Evolutionary conservation across 2,329 filamentous ascomycete genomes (phyloP), one percentile per base, ranked within the genome.

Genomic region (Stachybotrys echinatus): DNA sequence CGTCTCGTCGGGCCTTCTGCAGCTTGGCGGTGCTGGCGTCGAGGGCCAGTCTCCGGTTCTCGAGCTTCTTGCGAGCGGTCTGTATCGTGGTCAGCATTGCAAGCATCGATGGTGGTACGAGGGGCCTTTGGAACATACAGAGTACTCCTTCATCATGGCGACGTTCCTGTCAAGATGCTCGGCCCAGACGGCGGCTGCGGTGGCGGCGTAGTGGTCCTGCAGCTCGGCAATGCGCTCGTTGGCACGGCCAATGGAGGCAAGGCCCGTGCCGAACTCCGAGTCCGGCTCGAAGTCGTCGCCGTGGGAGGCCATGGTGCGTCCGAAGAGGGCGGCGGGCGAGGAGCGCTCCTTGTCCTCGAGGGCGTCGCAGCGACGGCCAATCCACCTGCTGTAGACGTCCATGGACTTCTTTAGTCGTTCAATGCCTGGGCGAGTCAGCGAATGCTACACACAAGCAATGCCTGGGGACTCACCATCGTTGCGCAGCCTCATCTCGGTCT

Each of bases 81-180:
- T 61, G 4, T 17, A 20, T 23, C 19, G 17, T 2, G 23, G 20
- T 17, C 7, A 44, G 6, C 3, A 40, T 14, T 40, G 38, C 6
- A 20, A 12, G 38, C 12, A 40, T 3, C 7, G 8, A 31, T 23
- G 10, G 12, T 17, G 31, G 17, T 6, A 10, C 5, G 22, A 42
- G 20, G n/a, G 8, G 20, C 17, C n/a, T 19, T 12, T 39, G 42
- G 8, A 19, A 66, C 79, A 49, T 77, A 92, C 88, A 79, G 96
- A 91, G 61, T 96, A 97, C 64, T 97, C 94, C 68, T 95, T 96
- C 89, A 97, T 92, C 79, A 96, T 94, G 34, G 89, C 85, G 48
- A 96, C 71, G 22, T 88, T 95, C 57, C 91, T 79, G 67, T 97
- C 92, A 20, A 96, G 75, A n/a, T 88, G 91, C 66, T 96, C 91